Conservation (phyloP, 495 filamentous ascomycete genomes). For the Neurospora terricola region DNA sequence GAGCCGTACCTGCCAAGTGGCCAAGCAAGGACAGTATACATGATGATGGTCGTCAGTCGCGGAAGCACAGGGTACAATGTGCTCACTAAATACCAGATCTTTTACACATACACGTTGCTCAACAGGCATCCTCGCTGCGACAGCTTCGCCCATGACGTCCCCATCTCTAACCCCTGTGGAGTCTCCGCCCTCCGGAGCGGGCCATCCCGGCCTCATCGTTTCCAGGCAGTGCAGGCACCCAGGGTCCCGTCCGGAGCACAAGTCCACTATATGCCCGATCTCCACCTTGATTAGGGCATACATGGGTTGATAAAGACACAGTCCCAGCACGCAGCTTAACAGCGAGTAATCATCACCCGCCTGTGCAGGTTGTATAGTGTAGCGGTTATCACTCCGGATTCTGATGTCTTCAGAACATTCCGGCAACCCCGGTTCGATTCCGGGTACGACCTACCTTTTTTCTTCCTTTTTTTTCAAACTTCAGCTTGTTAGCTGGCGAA, state of each 20-base stretch:
- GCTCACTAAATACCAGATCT: not conserved
- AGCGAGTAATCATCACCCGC: not conserved
- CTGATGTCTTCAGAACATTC: conserved; percentile 5
- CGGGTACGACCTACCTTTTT: conserved; percentile 19
- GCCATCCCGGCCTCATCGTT: not conserved
- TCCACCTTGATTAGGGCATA: not conserved
- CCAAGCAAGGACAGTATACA: not conserved
- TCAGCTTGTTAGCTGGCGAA: not conserved
- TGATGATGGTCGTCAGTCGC: not conserved
- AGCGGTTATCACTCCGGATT: not conserved
- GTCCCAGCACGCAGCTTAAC: not conserved
- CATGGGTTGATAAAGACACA: not conserved
- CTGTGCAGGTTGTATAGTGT: not conserved
- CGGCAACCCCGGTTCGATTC: conserved; percentile 25
- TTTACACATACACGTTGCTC: not conserved
- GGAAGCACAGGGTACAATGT: not conserved
- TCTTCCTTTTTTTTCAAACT: not conserved
- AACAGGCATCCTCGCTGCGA: not conserved
- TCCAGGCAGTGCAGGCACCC: not conserved
- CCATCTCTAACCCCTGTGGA: not conserved
- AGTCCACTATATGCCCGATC: not conserved
- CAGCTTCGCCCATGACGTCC: not conserved
- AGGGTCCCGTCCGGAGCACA: not conserved
- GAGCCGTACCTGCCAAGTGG: not conserved
- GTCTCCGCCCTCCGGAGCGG: not conserved